phyloP scores from a whole-genome alignment of 768 basidiomycete species.

The Trametopsis cervina region DNA sequence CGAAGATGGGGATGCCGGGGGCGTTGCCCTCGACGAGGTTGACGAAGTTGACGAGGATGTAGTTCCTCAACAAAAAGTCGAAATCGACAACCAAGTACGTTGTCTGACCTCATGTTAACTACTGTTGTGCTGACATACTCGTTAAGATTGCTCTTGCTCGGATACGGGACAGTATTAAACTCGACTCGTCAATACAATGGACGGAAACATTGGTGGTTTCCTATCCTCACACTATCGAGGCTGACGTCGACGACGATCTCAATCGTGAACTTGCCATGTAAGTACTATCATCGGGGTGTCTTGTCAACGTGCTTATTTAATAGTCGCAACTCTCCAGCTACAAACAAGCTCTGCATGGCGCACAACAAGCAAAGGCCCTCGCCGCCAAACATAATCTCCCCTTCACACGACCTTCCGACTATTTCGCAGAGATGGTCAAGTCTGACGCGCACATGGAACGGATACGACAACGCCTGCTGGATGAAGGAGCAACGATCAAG shows the following conservation, averaged over 20 bases:
- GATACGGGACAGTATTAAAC: slow-evolving; percentile 69
- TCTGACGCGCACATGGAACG: slow-evolving; percentile 97
- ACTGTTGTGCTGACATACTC: neutral
- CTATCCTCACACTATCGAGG: slow-evolving; percentile 67
- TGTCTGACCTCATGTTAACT: neutral
- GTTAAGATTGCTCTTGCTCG: slow-evolving; percentile 68
- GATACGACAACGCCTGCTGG: slow-evolving; percentile 81
- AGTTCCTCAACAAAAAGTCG: slow-evolving; percentile 75
- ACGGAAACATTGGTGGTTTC: slow-evolving; percentile 72
- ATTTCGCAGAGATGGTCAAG: slow-evolving; percentile 99
- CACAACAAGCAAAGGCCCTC: slow-evolving; percentile 67
- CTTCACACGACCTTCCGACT: slow-evolving; percentile 89
- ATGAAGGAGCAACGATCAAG: slow-evolving; percentile 85
- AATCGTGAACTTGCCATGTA: slow-evolving; percentile 96
- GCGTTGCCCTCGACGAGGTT: slow-evolving; percentile 61
- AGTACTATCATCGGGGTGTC: no score
- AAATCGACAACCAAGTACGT: slow-evolving; percentile 74
- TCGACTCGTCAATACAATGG: slow-evolving; percentile 74
- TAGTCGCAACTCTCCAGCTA: slow-evolving; percentile 58
- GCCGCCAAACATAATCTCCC: slow-evolving; percentile 74
- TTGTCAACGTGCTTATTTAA: no score
- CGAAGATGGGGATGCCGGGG: slow-evolving; percentile 29
- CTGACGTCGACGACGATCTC: slow-evolving; percentile 82
- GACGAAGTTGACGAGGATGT: slow-evolving; percentile 69
- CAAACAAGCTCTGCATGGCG: slow-evolving; percentile 87